Percentiles rank a stretch among this genome's conserved stretches.
Evolutionary conservation across 768 basidiomycete genomes (phyloP).

Genomic region (Psilocybe azurescens): DNA sequence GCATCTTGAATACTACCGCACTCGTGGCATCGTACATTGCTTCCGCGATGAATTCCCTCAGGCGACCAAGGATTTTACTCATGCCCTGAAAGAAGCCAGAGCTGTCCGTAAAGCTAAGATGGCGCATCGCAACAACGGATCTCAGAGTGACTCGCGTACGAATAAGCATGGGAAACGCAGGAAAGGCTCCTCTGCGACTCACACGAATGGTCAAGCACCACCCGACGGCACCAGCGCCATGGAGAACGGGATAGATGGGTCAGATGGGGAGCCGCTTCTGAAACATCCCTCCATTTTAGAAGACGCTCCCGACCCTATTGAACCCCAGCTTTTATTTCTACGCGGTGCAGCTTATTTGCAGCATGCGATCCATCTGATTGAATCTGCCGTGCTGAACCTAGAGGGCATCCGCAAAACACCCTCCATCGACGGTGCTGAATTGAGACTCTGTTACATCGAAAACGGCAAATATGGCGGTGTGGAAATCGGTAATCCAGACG

Average conservation of each 20-base stretch:
- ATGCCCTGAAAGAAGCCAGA: conserved; percentile 80
- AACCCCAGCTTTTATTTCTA: conserved; percentile 83
- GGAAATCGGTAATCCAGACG: conserved; percentile 85
- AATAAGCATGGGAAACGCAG: conserved; percentile 55
- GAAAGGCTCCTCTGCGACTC: conserved; percentile 49
- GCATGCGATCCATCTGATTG: conserved; percentile 77
- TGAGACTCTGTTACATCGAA: conserved; percentile 77
- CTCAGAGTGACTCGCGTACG: conserved; percentile 35
- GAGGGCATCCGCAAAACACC: conserved; percentile 69
- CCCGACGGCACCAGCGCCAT: conserved; percentile 65
- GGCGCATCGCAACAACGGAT: conserved; percentile 52
- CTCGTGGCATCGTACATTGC: conserved; percentile 89
- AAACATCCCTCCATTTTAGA: conserved; percentile 78
- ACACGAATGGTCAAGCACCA: conserved; percentile 68
- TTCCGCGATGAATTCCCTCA: conserved; percentile 83
- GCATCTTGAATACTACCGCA: conserved; percentile 83
- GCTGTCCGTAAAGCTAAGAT: conserved; percentile 68
- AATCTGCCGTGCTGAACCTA: conserved; percentile 69
- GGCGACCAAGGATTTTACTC: conserved; percentile 82
- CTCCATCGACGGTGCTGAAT: conserved; percentile 71
- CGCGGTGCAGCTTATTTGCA: conserved; percentile 86
- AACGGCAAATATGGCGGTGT: conserved; percentile 84
- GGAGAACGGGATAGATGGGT: conserved; percentile 50
- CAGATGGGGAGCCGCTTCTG: conserved; percentile 55
- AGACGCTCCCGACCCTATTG: conserved; percentile 86